Percentiles rank a stretch among this genome's conserved stretches.
phyloP scores from a whole-genome alignment of 2,329 filamentous ascomycete species.

The Cercospora sojina region DNA sequence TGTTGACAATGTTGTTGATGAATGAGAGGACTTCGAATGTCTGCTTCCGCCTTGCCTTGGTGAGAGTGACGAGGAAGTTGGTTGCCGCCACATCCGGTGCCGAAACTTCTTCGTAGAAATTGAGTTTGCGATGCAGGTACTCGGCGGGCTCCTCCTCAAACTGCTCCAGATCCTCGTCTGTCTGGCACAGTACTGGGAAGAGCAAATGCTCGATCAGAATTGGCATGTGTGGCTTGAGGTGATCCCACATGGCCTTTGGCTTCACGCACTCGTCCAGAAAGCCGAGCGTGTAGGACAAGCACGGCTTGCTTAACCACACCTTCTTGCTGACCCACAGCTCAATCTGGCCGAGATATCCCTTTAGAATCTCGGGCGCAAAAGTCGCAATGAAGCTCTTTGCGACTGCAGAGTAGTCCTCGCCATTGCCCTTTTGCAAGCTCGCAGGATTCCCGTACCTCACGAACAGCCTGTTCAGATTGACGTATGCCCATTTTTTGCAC shows the following conservation, averaged over 20 bases:
- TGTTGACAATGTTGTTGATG: slow-evolving; percentile 90
- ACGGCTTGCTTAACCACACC: slow-evolving; percentile 90
- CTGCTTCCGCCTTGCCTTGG: slow-evolving; percentile 91
- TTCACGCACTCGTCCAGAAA: slow-evolving; percentile 97
- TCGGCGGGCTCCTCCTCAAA: slow-evolving; percentile 94
- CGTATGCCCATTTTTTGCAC: slow-evolving; percentile 99
- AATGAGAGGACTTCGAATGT: slow-evolving; percentile 93
- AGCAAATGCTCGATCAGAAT: slow-evolving; percentile 91
- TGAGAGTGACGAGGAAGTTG: slow-evolving; percentile 92
- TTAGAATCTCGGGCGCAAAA: slow-evolving; percentile 93
- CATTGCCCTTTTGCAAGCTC: slow-evolving; percentile 70
- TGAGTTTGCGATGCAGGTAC: slow-evolving; percentile 94
- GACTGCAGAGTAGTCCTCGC: slow-evolving; percentile 74
- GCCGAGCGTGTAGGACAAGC: slow-evolving; percentile 87
- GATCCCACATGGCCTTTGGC: slow-evolving; percentile 94
- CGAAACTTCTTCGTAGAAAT: slow-evolving; percentile 96
- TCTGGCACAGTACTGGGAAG: slow-evolving; percentile 92
- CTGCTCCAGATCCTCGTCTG: slow-evolving; percentile 86
- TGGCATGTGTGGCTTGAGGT: slow-evolving; percentile 89
- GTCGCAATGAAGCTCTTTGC: slow-evolving; percentile 87
- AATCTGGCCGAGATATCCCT: slow-evolving; percentile 89
- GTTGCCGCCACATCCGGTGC: slow-evolving; percentile 93
- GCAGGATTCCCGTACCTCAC: slow-evolving; percentile 88
- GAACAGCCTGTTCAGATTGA: slow-evolving; percentile 92
- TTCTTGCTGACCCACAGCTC: slow-evolving; percentile 97